Evolutionary conservation across 345 rosid genomes (phyloP).

Genomic region (Rhodamnia rubescens): DNA sequence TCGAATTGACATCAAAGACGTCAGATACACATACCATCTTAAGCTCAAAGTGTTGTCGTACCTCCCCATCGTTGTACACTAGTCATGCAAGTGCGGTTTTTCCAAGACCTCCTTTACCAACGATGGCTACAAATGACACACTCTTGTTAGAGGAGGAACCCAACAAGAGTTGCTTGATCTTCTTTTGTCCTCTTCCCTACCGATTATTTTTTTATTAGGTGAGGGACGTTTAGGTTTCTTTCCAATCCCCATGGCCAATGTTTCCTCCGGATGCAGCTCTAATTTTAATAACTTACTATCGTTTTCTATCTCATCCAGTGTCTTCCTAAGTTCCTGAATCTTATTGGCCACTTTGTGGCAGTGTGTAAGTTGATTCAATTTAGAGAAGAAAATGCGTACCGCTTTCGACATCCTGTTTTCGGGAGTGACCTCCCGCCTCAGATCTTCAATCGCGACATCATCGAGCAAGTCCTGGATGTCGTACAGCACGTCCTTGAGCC

Average conservation of each 20-base stretch:
- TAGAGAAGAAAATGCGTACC: neutral
- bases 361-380: neutral
- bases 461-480: neutral
- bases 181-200: neutral
- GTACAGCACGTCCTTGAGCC: neutral
- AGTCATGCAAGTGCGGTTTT: neutral
- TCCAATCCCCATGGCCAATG: too few relatives aligned
- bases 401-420: neutral
- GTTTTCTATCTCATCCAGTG: fast-evolving
- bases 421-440: neutral
- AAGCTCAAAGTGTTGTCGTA: neutral
- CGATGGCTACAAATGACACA: neutral
- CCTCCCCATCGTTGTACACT: neutral
- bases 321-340: neutral
- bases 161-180: neutral
- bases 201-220: fast-evolving
- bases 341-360: neutral
- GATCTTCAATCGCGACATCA: neutral
- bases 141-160: fast-evolving
- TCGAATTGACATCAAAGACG: neutral
- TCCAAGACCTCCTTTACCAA: neutral
- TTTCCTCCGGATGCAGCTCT: neutral
- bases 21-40: neutral
- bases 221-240: fast-evolving
- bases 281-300: neutral